Base-by-base conservation (phyloP, 2,329 filamentous ascomycete species). In the Phialophora tarda region DNA sequence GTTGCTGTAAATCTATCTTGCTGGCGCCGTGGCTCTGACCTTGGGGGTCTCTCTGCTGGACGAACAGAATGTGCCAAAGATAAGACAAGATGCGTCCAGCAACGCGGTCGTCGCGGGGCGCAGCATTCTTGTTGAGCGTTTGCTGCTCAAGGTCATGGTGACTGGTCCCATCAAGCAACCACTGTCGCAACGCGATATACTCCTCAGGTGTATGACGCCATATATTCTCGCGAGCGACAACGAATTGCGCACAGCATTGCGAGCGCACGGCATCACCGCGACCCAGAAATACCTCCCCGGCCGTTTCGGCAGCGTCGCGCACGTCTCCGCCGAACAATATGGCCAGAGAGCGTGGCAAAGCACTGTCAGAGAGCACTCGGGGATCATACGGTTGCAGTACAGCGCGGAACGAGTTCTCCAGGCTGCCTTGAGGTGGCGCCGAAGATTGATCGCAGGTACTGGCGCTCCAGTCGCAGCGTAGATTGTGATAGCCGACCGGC, bases 211-310 rank as follows among this genome's bases (percentile, higher is more conserved):
- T 78, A 73, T 85, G 82, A 65, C 81, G 79, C 74, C 78, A 81
- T 21, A 86, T 79, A 21, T 79, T 77, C 12, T 82, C 78, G 4
- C 82, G 75, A 2, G 81, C 78, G 24, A 86, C 83, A 12, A 81
- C 83, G 72, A 86, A 87, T 68, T 86, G 85, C 11, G 84, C 84
- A 75, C 84, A 86, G 72, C 85, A 87, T 73, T 84, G 80, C 51
- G 80, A 76, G 63, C 81, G 72, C 68, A 84, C 41, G 64, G 81
- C 72, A 79, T 83, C 73, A 75, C 77, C 73, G 70, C 80, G 69
- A 71, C 79, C 78, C 63, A 82, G 71, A 76, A 74, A 59, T 72
- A 70, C 32, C 24, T 51, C 38, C 6, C 4, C 7, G 2, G 2
- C 38, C 14, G 54, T 67, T 28, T 73, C 69, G 14, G 76, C 70